phyloP scores from a whole-genome alignment of 2,329 filamentous ascomycete genomes.

The Fusarium sp. region DNA sequence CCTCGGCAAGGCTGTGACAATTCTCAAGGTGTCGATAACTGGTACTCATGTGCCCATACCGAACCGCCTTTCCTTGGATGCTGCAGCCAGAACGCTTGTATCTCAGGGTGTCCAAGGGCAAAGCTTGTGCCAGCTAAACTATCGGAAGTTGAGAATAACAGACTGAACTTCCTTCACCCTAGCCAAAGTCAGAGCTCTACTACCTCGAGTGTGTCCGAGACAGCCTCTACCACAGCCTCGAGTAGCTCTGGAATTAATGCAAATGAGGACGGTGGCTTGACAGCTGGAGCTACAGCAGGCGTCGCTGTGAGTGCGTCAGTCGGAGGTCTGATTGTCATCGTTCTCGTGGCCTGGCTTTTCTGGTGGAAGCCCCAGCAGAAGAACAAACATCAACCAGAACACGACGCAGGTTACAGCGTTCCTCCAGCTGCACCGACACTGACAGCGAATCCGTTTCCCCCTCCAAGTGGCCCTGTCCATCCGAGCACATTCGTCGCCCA shows the following conservation, averaged over 20 bases:
- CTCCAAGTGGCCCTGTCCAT: neutral
- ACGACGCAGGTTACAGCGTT: neutral
- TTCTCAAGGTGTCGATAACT: slow-evolving; percentile 32
- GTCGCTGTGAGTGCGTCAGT: slow-evolving; percentile 32
- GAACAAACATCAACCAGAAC: slow-evolving; percentile 12
- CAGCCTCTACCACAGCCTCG: slow-evolving; percentile 5
- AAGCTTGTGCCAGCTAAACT: slow-evolving; percentile 27
- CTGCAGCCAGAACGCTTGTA: slow-evolving; percentile 44
- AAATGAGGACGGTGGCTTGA: slow-evolving; percentile 8
- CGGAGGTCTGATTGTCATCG: slow-evolving; percentile 20
- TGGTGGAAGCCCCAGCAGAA: slow-evolving; percentile 38
- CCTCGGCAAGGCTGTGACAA: slow-evolving; percentile 47
- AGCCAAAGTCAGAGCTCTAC: neutral
- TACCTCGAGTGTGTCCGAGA: slow-evolving; percentile 2
- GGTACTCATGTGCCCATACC: slow-evolving; percentile 49
- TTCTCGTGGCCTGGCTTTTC: slow-evolving; percentile 31
- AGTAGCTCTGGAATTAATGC: slow-evolving; percentile 1
- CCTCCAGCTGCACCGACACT: slow-evolving; percentile 11
- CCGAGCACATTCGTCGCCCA: slow-evolving; percentile 11
- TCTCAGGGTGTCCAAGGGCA: slow-evolving; percentile 13
- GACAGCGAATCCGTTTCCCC: slow-evolving; percentile 20
- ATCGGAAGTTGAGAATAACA: slow-evolving; percentile 17
- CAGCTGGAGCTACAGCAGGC: slow-evolving; percentile 35
- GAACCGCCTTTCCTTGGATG: slow-evolving; percentile 53
- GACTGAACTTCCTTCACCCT: slow-evolving; percentile 27